Conservation (phyloP, 202 grass and related monocot species). For the Panicum virgatum region DNA sequence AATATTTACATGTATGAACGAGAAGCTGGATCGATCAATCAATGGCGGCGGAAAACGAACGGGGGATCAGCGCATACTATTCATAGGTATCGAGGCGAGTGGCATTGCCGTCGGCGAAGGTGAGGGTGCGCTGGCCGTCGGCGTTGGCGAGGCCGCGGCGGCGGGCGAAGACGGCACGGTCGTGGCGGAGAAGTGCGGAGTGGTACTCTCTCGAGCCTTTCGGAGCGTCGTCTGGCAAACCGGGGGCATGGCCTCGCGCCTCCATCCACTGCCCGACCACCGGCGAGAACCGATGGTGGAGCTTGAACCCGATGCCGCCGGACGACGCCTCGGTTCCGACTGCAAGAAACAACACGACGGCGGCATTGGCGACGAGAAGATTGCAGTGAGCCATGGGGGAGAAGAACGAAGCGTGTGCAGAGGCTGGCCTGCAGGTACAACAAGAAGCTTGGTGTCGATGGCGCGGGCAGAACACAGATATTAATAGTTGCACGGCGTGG, state of each 20-base stretch:
- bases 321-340: constrained; percentile 16
- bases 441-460: too few species aligned
- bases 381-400: too few species aligned
- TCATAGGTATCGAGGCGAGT: background rate
- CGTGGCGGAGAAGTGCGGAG: constrained; percentile 55
- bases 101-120: constrained; percentile 55
- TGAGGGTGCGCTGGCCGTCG: constrained; percentile 7
- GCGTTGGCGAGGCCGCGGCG: constrained; percentile 51
- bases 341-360: background rate
- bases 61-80: constrained; percentile 35
- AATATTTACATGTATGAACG: too few species aligned
- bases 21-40: too few species aligned
- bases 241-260: constrained; percentile 33
- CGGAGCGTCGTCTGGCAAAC: background rate
- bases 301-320: constrained; percentile 46
- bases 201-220: constrained; percentile 63
- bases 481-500: too few species aligned
- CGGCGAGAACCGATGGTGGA: constrained; percentile 76
- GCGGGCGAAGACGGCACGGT: constrained; percentile 45
- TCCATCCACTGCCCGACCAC: constrained; percentile 64
- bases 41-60: background rate
- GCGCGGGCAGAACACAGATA: too few species aligned
- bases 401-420: too few species aligned
- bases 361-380: background rate
- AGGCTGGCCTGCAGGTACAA: too few species aligned